These are phyloP conservation scores for Chrysopogon serrulatus DNA, from an alignment of 176 grass and related monocot species.

Conservation along the genomic window DNA sequence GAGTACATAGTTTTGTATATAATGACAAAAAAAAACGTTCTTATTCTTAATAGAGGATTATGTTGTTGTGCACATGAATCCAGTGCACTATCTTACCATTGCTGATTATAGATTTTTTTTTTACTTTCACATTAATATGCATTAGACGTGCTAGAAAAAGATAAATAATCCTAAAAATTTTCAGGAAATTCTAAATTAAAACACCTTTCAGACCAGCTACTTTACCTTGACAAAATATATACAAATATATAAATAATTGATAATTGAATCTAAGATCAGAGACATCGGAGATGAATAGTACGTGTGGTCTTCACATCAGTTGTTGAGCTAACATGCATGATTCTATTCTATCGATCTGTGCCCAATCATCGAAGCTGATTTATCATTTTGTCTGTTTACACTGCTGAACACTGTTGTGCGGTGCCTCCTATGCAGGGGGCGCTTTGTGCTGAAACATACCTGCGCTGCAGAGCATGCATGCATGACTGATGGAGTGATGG, in stretches of 20 bases:
- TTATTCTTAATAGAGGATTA: neutral
- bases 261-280: neutral
- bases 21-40: neutral
- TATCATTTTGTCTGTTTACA: slow-evolving; percentile 8
- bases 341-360: neutral
- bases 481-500: neutral
- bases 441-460: neutral
- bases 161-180: too few species aligned
- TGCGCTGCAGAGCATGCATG: neutral
- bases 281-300: neutral
- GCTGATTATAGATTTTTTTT: too few species aligned
- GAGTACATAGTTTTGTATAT: neutral
- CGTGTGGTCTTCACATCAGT: neutral
- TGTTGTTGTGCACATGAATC: neutral
- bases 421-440: neutral
- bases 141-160: too few species aligned
- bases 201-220: neutral
- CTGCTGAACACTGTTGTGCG: neutral
- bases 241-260: too few species aligned
- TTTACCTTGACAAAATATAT: neutral
- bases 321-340: slow-evolving; percentile 11
- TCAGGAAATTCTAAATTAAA: neutral
- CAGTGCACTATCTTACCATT: neutral
- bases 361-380: neutral
- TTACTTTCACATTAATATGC: too few species aligned